phyloP scores from a whole-genome alignment of 768 basidiomycete genomes.

The Gymnopilus dilepis region DNA sequence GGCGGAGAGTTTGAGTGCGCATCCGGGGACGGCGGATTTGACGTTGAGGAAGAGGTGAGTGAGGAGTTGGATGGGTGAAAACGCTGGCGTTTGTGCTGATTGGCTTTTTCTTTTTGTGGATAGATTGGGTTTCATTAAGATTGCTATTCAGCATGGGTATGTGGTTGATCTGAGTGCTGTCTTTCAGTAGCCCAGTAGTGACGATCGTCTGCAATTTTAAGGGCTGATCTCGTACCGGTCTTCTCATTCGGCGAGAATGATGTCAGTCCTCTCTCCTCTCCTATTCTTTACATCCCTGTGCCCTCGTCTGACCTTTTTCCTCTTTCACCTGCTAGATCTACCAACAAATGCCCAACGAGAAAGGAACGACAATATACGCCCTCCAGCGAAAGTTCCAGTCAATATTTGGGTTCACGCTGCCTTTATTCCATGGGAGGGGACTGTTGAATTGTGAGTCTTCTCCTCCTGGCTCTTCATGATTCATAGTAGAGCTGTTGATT shows the following conservation, averaged over 20 bases:
- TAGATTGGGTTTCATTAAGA: constrained; percentile 93
- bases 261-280: constrained; percentile 50
- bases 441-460: constrained; percentile 84
- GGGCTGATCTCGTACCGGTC: constrained; percentile 95
- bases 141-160: constrained; percentile 89
- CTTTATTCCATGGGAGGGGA: constrained; percentile 96
- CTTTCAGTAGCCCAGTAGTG: background rate
- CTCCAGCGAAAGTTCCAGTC: constrained; percentile 92
- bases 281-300: background rate
- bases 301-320: background rate
- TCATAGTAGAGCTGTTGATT: background rate
- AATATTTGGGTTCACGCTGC: constrained; percentile 94
- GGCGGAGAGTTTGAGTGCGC: constrained; percentile 91
- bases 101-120: background rate
- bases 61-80: background rate
- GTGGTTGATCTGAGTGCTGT: background rate
- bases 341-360: constrained; percentile 94
- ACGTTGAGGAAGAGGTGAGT: constrained; percentile 74
- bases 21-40: constrained; percentile 95
- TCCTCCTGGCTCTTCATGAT: too few relatives aligned
- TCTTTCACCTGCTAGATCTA: constrained; percentile 68
- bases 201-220: constrained; percentile 33
- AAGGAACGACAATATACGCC: constrained; percentile 84
- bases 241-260: constrained; percentile 99
- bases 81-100: background rate